These are phyloP conservation scores for Parietaria judaica DNA, from an alignment of 306 rosid species.

Conservation along the genomic window DNA sequence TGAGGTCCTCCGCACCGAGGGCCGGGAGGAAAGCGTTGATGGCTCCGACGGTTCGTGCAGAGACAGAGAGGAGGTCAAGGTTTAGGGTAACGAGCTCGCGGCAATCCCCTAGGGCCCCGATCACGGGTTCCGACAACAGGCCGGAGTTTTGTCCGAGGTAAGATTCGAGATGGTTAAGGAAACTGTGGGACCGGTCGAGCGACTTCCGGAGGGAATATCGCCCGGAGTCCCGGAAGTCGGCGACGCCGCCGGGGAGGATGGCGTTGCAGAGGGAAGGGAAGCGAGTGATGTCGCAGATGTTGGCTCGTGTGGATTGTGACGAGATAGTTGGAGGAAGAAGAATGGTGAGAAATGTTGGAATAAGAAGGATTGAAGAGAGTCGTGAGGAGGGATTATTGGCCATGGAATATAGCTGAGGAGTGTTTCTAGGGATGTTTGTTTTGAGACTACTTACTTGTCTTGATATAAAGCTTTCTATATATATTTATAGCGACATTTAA, in stretches of 20 bases:
- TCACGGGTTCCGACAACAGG: slow-evolving; percentile 5
- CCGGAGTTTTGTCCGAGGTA: slow-evolving; percentile 16
- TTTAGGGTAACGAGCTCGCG: slow-evolving; percentile 17
- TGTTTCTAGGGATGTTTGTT: background rate
- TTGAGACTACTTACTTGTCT: background rate
- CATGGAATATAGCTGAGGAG: slow-evolving; percentile 11
- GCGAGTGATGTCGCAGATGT: slow-evolving; percentile 27
- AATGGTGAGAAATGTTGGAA: background rate
- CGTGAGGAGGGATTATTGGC: slow-evolving; percentile 8
- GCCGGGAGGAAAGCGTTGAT: slow-evolving; percentile 18
- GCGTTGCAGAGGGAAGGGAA: slow-evolving; percentile 29
- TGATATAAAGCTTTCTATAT: too few species aligned
- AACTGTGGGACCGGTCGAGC: slow-evolving; percentile 16
- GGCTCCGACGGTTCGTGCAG: slow-evolving; percentile 12
- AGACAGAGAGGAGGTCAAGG: slow-evolving; percentile 14
- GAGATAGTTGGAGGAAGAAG: slow-evolving; percentile 9
- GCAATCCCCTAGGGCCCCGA: slow-evolving; percentile 29
- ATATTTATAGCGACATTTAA: too few species aligned
- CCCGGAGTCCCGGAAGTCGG: slow-evolving; percentile 26
- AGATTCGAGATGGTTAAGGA: slow-evolving; percentile 9
- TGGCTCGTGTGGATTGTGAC: slow-evolving; percentile 4
- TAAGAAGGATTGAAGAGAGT: background rate
- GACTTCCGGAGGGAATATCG: slow-evolving; percentile 23
- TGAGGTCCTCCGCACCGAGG: slow-evolving; percentile 26
- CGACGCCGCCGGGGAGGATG: slow-evolving; percentile 19